A percentile compares a stretch with the other conserved stretches of the same genome.
Conservation (phyloP, 192 early-diverging fungal genomes). For the Neocallimastix lanati region DNA sequence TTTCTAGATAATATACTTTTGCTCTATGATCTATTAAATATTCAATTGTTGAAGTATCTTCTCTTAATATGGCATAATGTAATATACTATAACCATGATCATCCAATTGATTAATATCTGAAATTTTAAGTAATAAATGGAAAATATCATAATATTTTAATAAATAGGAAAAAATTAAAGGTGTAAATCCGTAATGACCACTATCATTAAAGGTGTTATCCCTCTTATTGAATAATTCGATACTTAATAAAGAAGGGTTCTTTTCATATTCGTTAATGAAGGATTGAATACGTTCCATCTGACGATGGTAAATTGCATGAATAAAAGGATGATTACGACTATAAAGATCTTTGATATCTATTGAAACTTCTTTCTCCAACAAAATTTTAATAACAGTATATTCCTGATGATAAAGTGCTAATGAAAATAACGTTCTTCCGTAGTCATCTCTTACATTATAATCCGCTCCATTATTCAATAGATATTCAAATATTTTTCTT, state of each 20-base stretch:
- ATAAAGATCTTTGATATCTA: not conserved
- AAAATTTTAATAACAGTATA: not conserved
- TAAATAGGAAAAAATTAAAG: not conserved
- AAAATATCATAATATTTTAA: not conserved
- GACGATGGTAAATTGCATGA: not conserved
- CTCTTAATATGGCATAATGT: not conserved
- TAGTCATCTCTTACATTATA: not conserved
- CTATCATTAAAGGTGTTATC: too few relatives aligned
- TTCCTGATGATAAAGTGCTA: not conserved
- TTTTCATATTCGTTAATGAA: too few relatives aligned
- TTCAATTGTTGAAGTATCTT: not conserved
- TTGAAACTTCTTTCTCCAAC: not conserved
- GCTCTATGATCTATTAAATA: not conserved
- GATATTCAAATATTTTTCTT: not conserved
- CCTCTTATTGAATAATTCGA: too few relatives aligned
- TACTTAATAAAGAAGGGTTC: not conserved
- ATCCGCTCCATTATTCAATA: not conserved
- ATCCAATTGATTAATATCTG: not conserved
- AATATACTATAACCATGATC: not conserved
- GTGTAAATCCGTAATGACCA: not conserved
- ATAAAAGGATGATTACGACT: not conserved
- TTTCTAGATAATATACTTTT: not conserved
- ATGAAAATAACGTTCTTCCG: not conserved
- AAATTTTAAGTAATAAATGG: not conserved
- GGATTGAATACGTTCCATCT: too few relatives aligned